phyloP scores from a whole-genome alignment of 371 early-diverging fungal species.

The Actinomortierella wolfii region DNA sequence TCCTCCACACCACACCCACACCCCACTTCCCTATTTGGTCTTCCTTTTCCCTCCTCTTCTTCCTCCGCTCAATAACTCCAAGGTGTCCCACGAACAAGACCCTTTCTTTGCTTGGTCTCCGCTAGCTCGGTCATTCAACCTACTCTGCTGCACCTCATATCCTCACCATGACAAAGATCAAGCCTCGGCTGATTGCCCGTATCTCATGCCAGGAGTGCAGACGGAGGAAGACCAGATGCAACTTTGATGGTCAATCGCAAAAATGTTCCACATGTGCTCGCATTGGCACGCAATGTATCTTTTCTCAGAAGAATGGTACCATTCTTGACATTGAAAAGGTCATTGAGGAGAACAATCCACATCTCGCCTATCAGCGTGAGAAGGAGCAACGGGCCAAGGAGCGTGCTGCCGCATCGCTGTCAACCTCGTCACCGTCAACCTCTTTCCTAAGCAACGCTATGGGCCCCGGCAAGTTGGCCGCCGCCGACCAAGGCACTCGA shows the following conservation, averaged over 20 bases:
- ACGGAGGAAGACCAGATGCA: conserved; percentile 44
- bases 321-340: conserved; percentile 46
- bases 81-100: background rate
- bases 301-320: conserved; percentile 44
- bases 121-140: background rate
- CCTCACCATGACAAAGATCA: conserved; percentile 41
- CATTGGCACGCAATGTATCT: conserved; percentile 41
- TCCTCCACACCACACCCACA: background rate
- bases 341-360: conserved; percentile 47
- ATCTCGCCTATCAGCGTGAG: conserved; percentile 35
- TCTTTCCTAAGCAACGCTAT: conserved; percentile 10
- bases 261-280: conserved; percentile 44
- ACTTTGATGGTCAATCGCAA: conserved; percentile 43
- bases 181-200: conserved; percentile 44
- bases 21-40: too few relatives aligned
- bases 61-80: background rate
- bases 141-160: background rate
- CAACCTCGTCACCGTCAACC: conserved; percentile 18
- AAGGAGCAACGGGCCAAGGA: conserved; percentile 40
- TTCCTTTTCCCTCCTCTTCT: background rate
- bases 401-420: conserved; percentile 7
- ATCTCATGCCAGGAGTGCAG: conserved; percentile 47
- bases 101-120: background rate
- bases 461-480: too few relatives aligned
- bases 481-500: too few relatives aligned